A percentile compares a stretch with the other conserved stretches of the same genome.
Conservation (phyloP, 139 green algal genomes). For the Zygnema circumcarinatum region DNA sequence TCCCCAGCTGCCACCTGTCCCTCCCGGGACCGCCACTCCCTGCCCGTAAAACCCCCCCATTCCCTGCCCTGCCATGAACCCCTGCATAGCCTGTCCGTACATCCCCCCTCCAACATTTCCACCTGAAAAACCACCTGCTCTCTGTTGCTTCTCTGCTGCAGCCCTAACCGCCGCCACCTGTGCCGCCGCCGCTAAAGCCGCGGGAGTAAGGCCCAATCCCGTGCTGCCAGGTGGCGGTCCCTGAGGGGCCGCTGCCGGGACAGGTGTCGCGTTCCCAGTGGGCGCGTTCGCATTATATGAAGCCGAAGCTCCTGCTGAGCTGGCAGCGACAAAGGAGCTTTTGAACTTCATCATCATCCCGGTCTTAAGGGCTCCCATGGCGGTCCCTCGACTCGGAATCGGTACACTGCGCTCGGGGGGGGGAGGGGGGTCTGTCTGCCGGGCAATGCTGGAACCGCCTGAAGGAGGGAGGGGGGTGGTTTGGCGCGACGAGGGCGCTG, state of each 20-base stretch:
- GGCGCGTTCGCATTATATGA: background rate
- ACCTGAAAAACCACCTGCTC: background rate
- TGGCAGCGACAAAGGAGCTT: slow-evolving; percentile 49
- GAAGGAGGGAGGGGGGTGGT: too few relatives aligned
- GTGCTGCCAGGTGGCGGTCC: background rate
- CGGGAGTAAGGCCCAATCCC: background rate
- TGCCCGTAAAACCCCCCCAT: background rate
- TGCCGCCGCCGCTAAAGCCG: background rate
- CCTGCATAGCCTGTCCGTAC: background rate
- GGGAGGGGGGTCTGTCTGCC: background rate
- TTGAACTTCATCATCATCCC: slow-evolving; percentile 49
- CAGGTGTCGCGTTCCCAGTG: background rate
- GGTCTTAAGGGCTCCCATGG: slow-evolving; percentile 15
- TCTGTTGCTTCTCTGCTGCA: background rate
- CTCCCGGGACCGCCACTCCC: background rate
- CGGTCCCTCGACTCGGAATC: background rate
- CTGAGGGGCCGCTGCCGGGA: background rate
- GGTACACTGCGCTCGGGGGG: background rate
- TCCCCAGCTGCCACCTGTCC: background rate
- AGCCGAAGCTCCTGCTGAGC: slow-evolving; percentile 10
- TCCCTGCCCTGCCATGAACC: background rate
- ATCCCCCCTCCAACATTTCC: background rate
- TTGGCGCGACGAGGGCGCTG: background rate
- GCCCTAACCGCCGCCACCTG: background rate
- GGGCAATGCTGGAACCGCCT: too few relatives aligned